Evolutionary conservation across 2,329 filamentous ascomycete species (phyloP).

Genomic region (Colletotrichum chlorophyti): DNA sequence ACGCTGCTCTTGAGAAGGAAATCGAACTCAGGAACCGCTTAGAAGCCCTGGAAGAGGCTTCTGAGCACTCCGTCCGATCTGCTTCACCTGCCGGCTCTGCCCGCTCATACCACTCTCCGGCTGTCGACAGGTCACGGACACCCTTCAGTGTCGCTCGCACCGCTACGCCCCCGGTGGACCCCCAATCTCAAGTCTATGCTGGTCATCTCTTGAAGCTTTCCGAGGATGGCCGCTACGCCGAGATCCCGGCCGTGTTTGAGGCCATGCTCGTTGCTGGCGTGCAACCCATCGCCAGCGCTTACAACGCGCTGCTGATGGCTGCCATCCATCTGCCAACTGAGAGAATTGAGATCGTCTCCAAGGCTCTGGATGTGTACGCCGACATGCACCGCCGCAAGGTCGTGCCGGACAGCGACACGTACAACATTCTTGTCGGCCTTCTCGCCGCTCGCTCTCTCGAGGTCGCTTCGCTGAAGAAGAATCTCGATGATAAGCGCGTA

Average conservation of each 20-base stretch:
- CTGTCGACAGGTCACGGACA: conserved; percentile 46
- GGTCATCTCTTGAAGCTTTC: conserved; percentile 80
- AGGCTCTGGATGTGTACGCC: conserved; percentile 92
- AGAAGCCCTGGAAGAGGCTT: conserved; percentile 50
- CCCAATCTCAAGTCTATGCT: conserved; percentile 75
- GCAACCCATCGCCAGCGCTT: conserved; percentile 82
- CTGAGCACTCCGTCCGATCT: conserved; percentile 46
- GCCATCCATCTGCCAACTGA: conserved; percentile 82
- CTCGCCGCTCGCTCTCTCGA: conserved; percentile 83
- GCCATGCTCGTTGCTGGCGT: conserved; percentile 84
- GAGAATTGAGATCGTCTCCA: conserved; percentile 84
- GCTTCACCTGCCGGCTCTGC: conserved; percentile 44
- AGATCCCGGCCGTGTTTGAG: conserved; percentile 92
- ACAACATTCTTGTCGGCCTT: conserved; percentile 84
- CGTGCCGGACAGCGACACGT: conserved; percentile 82
- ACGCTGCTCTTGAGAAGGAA: conserved; percentile 84
- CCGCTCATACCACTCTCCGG: conserved; percentile 47
- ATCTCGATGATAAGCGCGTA: conserved; percentile 79
- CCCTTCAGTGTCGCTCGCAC: conserved; percentile 58
- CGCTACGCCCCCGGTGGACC: conserved; percentile 67
- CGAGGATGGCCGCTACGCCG: conserved; percentile 75
- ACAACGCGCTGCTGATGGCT: conserved; percentile 87
- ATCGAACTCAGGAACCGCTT: conserved; percentile 62
- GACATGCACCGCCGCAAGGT: conserved; percentile 93
- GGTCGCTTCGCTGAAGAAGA: conserved; percentile 74